Conservation (phyloP, 1,139 yeast species). For the Taiozyma sp. region DNA sequence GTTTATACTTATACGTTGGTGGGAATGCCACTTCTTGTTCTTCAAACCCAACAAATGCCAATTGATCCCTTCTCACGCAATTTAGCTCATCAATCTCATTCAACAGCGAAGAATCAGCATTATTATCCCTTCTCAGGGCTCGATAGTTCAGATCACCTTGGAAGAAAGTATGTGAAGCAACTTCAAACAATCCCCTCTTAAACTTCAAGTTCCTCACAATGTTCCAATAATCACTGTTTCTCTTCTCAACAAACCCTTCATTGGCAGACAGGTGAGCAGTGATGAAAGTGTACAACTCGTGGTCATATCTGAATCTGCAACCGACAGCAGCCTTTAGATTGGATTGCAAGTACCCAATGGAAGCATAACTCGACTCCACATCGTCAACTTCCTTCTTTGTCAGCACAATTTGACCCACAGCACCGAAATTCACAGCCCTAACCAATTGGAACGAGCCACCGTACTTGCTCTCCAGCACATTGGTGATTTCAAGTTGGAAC, state of each 20-base stretch:
- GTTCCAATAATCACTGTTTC: constrained; percentile 49
- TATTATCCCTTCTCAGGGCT: constrained; percentile 18
- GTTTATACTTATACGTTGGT: constrained; percentile 72
- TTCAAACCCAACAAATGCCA: constrained; percentile 54
- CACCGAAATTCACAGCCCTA: constrained; percentile 53
- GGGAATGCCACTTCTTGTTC: constrained; percentile 60
- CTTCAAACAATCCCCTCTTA: constrained; percentile 47
- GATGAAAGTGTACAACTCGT: constrained; percentile 52
- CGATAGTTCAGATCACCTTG: constrained; percentile 87
- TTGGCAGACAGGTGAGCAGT: constrained; percentile 71
- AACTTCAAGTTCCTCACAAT: constrained; percentile 54
- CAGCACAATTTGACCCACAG: constrained; percentile 57
- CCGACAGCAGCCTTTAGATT: constrained; percentile 77
- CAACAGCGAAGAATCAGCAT: constrained; percentile 9
- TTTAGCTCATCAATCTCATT: constrained; percentile 54
- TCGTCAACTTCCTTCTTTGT: constrained; percentile 36
- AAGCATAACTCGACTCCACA: constrained; percentile 31
- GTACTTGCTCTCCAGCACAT: constrained; percentile 34
- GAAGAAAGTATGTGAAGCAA: constrained; percentile 56
- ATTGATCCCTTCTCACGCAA: constrained; percentile 36
- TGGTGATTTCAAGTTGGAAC: constrained; percentile 38
- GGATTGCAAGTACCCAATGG: constrained; percentile 58
- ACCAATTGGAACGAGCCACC: constrained; percentile 37
- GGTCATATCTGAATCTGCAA: constrained; percentile 39
- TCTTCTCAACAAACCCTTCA: constrained; percentile 54